Evolutionary conservation across 1,284 basidiomycete species (phyloP).

Genomic region (Singerocomus inundabilis): DNA sequence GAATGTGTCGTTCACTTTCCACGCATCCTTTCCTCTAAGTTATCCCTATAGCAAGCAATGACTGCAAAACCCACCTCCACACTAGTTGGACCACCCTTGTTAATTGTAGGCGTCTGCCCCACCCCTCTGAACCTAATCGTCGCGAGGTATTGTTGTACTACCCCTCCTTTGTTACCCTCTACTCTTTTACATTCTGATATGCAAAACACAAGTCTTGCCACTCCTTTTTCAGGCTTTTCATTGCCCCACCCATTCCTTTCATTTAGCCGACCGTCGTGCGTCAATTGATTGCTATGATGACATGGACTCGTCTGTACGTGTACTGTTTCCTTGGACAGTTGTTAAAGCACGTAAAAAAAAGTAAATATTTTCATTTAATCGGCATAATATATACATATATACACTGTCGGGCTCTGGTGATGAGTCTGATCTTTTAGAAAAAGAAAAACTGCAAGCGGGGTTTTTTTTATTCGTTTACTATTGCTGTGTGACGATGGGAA

Average conservation of each 20-base stretch:
- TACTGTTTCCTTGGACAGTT: background rate
- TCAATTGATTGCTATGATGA: slow-evolving; percentile 4
- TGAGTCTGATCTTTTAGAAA: no score
- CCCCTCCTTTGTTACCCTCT: slow-evolving; percentile 22
- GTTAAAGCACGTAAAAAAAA: no score
- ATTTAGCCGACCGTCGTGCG: background rate
- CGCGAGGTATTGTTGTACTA: slow-evolving; percentile 27
- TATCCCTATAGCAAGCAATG: slow-evolving; percentile 16
- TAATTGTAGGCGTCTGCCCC: slow-evolving; percentile 1
- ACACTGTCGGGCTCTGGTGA: no score
- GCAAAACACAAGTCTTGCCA: slow-evolving; percentile 13
- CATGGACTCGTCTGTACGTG: background rate
- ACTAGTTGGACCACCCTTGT: background rate
- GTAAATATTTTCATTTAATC: no score
- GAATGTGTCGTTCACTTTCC: slow-evolving; percentile 11
- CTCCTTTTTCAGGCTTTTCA: slow-evolving; percentile 8
- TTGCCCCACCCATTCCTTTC: background rate
- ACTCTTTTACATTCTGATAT: slow-evolving; percentile 6
- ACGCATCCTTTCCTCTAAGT: slow-evolving; percentile 6
- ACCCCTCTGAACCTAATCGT: slow-evolving; percentile 19
- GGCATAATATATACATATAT: no score
- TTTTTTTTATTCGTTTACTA: no score
- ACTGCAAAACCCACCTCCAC: slow-evolving; percentile 6
- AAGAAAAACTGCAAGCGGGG: no score
- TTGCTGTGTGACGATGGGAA: background rate